These are phyloP conservation scores for Collybia mongolica DNA, from an alignment of 768 basidiomycete genomes.

Conservation along the genomic window DNA sequence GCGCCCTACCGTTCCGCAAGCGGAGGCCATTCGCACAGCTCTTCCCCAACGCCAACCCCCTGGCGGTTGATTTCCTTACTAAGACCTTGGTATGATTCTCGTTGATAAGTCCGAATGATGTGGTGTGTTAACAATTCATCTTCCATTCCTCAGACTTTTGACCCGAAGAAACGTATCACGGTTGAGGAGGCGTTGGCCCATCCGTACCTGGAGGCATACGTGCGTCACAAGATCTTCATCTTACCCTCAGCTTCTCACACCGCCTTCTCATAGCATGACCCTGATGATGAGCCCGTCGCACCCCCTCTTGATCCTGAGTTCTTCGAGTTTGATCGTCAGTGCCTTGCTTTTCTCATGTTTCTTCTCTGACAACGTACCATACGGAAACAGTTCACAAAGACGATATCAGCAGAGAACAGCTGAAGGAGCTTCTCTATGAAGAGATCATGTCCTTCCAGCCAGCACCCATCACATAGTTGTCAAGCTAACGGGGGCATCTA, in stretches of 20 bases:
- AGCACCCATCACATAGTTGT: conserved; percentile 47
- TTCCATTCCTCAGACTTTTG: conserved; percentile 71
- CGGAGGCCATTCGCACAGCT: conserved; percentile 76
- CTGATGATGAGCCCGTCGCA: conserved; percentile 94
- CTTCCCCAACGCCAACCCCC: conserved; percentile 88
- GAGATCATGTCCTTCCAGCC: conserved; percentile 93
- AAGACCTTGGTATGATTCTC: conserved; percentile 65
- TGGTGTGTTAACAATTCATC: neutral
- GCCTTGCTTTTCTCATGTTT: neutral
- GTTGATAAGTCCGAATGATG: neutral
- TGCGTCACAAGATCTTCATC: conserved; percentile 31
- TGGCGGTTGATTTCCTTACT: conserved; percentile 68
- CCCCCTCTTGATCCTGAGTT: conserved; percentile 95
- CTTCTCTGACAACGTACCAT: neutral
- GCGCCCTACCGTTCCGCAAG: conserved; percentile 92
- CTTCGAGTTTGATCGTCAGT: conserved; percentile 94
- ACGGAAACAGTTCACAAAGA: conserved; percentile 79
- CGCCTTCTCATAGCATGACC: conserved; percentile 65
- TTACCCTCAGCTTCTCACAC: conserved; percentile 1
- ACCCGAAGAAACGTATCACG: conserved; percentile 94
- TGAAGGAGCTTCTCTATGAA: conserved; percentile 91
- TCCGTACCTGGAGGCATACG: conserved; percentile 92
- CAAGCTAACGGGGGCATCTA: neutral
- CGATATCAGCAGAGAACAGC: conserved; percentile 90
- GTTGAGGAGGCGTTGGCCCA: conserved; percentile 95